Percentiles rank a stretch among this genome's conserved stretches.
phyloP scores from a whole-genome alignment of 345 rosid genomes.

The Bruguiera sexangula region DNA sequence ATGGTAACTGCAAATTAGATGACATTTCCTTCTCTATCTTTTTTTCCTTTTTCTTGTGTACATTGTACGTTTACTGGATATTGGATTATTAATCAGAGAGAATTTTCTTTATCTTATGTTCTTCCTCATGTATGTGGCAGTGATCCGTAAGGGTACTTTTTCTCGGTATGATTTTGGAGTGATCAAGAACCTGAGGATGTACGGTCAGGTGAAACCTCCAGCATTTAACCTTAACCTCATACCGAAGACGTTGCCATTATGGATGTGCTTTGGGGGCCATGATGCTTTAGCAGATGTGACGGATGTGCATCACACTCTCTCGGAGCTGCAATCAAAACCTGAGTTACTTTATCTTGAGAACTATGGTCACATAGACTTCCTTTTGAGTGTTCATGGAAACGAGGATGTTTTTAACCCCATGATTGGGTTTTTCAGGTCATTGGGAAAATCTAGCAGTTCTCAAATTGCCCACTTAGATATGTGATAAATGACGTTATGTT shows the following conservation, averaged over 20 bases:
- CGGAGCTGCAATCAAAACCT: conserved; percentile 49
- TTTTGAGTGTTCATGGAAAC: conserved; percentile 51
- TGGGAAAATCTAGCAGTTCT: conserved; percentile 25
- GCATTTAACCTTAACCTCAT: conserved; percentile 56
- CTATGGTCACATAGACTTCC: conserved; percentile 76
- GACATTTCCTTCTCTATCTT: too few relatives aligned
- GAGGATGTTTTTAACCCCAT: conserved; percentile 58
- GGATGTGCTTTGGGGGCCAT: conserved; percentile 86
- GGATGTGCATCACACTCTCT: conserved; percentile 61
- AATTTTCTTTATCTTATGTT: neutral
- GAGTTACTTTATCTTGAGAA: conserved; percentile 67
- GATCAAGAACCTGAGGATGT: conserved; percentile 51
- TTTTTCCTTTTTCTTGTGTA: too few relatives aligned
- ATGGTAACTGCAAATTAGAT: too few relatives aligned
- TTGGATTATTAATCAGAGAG: too few relatives aligned
- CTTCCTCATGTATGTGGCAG: conserved; percentile 28
- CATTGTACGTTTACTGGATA: too few relatives aligned
- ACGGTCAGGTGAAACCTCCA: conserved; percentile 61
- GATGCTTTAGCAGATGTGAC: conserved; percentile 66
- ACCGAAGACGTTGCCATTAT: conserved; percentile 69
- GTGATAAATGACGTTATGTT: neutral
- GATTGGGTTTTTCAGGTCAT: conserved; percentile 66
- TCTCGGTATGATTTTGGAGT: conserved; percentile 71
- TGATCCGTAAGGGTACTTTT: conserved; percentile 86
- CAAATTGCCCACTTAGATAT: too few relatives aligned